Conservation (phyloP, 208 protist genomes). For the Naegleria fowleri region DNA sequence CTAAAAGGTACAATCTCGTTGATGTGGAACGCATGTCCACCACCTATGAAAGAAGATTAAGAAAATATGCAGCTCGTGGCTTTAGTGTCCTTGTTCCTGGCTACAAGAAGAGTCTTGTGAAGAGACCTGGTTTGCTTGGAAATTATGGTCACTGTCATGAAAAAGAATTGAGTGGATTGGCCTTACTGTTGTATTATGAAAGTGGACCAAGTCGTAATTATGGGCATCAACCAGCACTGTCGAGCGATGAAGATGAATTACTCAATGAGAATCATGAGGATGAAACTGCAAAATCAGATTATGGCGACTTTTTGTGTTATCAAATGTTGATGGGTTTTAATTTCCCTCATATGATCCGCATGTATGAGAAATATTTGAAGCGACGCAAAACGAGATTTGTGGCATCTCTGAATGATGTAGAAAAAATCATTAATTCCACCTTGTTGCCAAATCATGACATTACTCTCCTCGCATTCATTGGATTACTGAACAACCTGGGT, state of each 20-base stretch:
- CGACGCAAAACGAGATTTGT: neutral
- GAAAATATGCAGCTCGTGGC: slow-evolving; percentile 27
- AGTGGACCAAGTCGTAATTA: too few species aligned
- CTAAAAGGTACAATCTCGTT: neutral
- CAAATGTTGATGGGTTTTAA: too few species aligned
- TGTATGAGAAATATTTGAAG: too few species aligned
- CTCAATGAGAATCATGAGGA: too few species aligned
- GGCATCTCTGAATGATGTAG: neutral
- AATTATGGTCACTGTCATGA: too few species aligned
- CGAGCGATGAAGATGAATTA: too few species aligned
- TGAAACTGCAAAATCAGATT: too few species aligned
- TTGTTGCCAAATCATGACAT: neutral
- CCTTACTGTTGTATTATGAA: too few species aligned
- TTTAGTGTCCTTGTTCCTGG: slow-evolving; percentile 17
- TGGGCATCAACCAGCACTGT: too few species aligned
- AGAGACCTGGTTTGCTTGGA: neutral
- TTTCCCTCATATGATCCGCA: too few species aligned
- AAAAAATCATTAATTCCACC: neutral
- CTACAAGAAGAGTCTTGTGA: neutral
- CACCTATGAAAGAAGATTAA: slow-evolving; percentile 24
- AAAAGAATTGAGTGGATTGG: too few species aligned
- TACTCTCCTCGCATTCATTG: neutral
- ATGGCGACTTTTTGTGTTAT: too few species aligned
- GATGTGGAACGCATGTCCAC: neutral
- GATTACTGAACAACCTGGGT: neutral